These are phyloP conservation scores for Yarrowia osloensis DNA, from an alignment of 805 yeast species.

Conservation along the genomic window DNA sequence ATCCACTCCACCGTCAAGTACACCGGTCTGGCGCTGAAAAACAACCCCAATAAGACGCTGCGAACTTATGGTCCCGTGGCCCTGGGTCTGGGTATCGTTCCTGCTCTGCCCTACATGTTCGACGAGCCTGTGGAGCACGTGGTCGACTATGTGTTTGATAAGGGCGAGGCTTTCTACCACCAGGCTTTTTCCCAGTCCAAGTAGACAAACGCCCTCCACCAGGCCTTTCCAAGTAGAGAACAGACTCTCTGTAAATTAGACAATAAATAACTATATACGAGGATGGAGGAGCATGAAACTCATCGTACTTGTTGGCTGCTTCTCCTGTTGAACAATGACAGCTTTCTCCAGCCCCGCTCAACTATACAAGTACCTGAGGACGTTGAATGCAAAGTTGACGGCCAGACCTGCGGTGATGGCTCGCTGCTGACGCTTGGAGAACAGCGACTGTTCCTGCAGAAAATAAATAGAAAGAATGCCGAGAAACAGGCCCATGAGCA, in stretches of 20 bases:
- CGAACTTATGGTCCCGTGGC: conserved; percentile 75
- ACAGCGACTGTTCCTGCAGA: conserved; percentile 54
- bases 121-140: conserved; percentile 81
- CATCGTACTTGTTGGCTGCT: no score
- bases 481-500: conserved; percentile 69
- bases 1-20: conserved; percentile 73
- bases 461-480: conserved; percentile 73
- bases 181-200: not conserved
- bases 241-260: not conserved
- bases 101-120: conserved; percentile 72
- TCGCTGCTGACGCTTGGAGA: conserved; percentile 64
- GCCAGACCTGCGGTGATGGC: conserved; percentile 71
- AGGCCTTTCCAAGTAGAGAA: no score
- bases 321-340: no score
- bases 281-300: no score
- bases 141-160: conserved; percentile 60
- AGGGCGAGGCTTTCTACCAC: conserved; percentile 33
- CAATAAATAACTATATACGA: conserved; percentile 7
- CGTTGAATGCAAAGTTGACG: conserved; percentile 54
- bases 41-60: conserved; percentile 50
- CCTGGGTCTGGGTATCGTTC: conserved; percentile 75
- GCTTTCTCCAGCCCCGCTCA: no score
- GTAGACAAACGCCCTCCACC: not conserved
- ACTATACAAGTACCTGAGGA: conserved; percentile 2
- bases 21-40: conserved; percentile 62